phyloP scores from a whole-genome alignment of 164 flowering plant species.

The Umbilicus rupestris region DNA sequence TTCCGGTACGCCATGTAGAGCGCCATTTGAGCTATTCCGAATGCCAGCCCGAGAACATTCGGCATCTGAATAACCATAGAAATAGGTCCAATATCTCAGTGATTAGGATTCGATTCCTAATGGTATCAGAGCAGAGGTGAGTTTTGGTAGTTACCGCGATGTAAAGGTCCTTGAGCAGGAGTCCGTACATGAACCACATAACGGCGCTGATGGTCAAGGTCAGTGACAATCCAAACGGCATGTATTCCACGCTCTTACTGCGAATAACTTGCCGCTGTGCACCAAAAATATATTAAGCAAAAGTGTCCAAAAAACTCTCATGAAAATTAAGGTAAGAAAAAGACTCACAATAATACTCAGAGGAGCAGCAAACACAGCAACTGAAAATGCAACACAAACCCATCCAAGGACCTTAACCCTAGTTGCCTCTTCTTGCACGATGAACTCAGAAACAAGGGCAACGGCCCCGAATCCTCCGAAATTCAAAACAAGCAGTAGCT shows the following conservation, averaged over 20 bases:
- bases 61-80: constrained; percentile 19
- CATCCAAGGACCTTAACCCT: constrained; percentile 16
- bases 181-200: constrained; percentile 17
- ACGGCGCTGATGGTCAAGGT: constrained; percentile 15
- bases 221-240: constrained; percentile 19
- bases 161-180: constrained; percentile 17
- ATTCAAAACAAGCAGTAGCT: constrained; percentile 21
- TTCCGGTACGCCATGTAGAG: constrained; percentile 20
- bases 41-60: constrained; percentile 22
- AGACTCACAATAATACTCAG: constrained; percentile 16
- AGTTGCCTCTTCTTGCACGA: constrained; percentile 11
- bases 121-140: too few relatives aligned
- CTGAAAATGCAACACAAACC: constrained; percentile 17
- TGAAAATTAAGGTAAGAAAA: not conserved
- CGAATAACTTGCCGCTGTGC: constrained; percentile 18
- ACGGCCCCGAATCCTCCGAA: constrained; percentile 19
- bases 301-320: not conserved
- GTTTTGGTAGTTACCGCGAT: constrained; percentile 11
- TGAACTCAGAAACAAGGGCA: constrained; percentile 16
- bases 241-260: constrained; percentile 19
- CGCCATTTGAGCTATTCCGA: constrained; percentile 23
- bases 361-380: constrained; percentile 17
- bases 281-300: too few relatives aligned
- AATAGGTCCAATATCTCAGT: not conserved
- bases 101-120: too few relatives aligned